Evolutionary conservation across 176 grass and related monocot genomes (phyloP).

Genomic region (Eleusine coracana): DNA sequence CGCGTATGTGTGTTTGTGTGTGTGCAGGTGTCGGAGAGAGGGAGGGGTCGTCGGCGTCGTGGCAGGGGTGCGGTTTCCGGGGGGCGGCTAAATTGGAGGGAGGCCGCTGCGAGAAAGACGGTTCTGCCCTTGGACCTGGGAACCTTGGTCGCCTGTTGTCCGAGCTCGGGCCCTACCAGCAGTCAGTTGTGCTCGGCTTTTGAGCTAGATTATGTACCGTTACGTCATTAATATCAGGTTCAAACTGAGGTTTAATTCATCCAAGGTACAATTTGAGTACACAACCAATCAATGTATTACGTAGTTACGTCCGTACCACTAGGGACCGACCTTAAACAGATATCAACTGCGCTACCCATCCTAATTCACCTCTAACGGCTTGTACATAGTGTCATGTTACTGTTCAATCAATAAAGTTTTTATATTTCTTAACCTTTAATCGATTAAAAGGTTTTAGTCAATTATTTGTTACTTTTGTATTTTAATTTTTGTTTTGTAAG

Average conservation of each 20-base stretch:
- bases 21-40: background rate
- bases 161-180: background rate
- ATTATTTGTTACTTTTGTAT: too few species aligned
- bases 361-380: too few species aligned
- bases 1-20: background rate
- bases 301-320: too few species aligned
- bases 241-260: background rate
- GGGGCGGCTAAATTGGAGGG: constrained; percentile 44
- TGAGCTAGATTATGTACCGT: background rate
- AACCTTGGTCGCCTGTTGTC: background rate
- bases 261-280: too few species aligned
- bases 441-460: too few species aligned
- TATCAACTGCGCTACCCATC: too few species aligned
- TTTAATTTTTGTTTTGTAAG: too few species aligned
- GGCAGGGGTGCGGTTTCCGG: background rate
- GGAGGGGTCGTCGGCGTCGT: constrained; percentile 1
- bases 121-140: background rate
- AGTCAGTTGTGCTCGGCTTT: background rate
- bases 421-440: too few species aligned
- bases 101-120: background rate
- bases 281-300: too few species aligned
- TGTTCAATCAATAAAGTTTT: too few species aligned
- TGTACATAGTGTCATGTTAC: too few species aligned
- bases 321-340: too few species aligned
- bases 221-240: background rate